Percentiles rank a stretch among this genome's conserved stretches.
Evolutionary conservation across 2,329 filamentous ascomycete genomes (phyloP).

Genomic region (Samsoniella hepiali): DNA sequence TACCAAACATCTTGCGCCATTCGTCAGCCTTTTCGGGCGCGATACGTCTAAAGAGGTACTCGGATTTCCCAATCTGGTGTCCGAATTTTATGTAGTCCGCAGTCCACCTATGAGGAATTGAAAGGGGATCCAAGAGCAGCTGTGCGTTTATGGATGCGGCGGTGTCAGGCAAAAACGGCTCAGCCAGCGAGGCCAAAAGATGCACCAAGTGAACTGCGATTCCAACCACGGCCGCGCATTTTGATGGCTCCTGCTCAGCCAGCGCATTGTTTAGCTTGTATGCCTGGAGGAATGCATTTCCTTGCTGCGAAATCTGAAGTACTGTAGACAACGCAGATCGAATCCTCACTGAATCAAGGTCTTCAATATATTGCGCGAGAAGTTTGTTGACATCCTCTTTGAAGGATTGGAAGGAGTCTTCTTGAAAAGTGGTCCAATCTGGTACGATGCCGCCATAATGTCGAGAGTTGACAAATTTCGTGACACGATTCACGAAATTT

Average conservation of each 20-base stretch:
- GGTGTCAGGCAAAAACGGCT: constrained; percentile 83
- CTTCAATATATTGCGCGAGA: constrained; percentile 63
- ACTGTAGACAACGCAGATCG: constrained; percentile 62
- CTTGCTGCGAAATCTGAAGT: constrained; percentile 61
- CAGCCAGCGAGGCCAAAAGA: constrained; percentile 72
- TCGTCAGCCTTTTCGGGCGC: constrained; percentile 76
- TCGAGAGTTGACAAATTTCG: constrained; percentile 64
- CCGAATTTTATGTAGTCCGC: constrained; percentile 62
- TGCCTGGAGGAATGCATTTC: constrained; percentile 49
- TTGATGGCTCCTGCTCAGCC: constrained; percentile 50
- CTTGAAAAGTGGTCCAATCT: background rate
- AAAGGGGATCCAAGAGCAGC: constrained; percentile 51
- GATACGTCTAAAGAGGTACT: constrained; percentile 76
- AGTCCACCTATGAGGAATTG: constrained; percentile 67
- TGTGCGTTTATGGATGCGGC: constrained; percentile 72
- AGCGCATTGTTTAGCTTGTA: constrained; percentile 53
- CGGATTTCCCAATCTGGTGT: constrained; percentile 77
- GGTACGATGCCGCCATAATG: constrained; percentile 22
- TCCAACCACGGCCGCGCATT: constrained; percentile 59
- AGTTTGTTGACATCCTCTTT: constrained; percentile 62
- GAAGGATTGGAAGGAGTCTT: constrained; percentile 51
- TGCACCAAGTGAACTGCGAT: constrained; percentile 79
- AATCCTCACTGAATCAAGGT: constrained; percentile 69
- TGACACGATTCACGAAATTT: constrained; percentile 69
- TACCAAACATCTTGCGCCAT: constrained; percentile 74